A percentile compares a stretch with the other conserved stretches of the same genome.
phyloP scores from a whole-genome alignment of 352 stramenopile species.

The Pythium monospermum region DNA sequence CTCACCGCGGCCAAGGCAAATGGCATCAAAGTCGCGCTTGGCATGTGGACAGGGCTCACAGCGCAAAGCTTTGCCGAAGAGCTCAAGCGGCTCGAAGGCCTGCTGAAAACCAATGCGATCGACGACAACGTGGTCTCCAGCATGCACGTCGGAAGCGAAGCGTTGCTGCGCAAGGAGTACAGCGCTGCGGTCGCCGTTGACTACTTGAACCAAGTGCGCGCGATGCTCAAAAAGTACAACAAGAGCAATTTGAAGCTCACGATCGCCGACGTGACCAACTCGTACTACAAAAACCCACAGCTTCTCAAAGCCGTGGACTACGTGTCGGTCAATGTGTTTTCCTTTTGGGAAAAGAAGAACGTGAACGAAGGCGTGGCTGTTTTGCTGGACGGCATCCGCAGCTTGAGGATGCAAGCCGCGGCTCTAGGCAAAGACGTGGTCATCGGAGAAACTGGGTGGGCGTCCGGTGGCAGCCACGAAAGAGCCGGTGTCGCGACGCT shows the following conservation, averaged over 20 bases:
- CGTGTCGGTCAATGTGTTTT: constrained; percentile 57
- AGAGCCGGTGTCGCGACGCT: constrained; percentile 32
- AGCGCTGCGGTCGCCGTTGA: constrained; percentile 32
- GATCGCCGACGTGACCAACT: constrained; percentile 59
- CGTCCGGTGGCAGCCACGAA: constrained; percentile 28
- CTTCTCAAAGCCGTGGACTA: constrained; percentile 59
- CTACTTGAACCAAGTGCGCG: constrained; percentile 56
- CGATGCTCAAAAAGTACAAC: constrained; percentile 40
- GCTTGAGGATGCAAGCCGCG: constrained; percentile 28
- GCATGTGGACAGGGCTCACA: constrained; percentile 50
- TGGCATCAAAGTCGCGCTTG: constrained; percentile 50
- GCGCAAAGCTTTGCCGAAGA: constrained; percentile 42
- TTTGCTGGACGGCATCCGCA: constrained; percentile 44
- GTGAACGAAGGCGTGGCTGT: constrained; percentile 30
- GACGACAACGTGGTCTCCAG: no score
- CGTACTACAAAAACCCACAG: constrained; percentile 41
- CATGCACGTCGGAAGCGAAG: constrained; percentile 68
- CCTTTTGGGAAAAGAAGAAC: constrained; percentile 55
- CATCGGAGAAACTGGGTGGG: constrained; percentile 67
- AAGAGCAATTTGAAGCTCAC: constrained; percentile 20
- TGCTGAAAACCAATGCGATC: constrained; percentile 38
- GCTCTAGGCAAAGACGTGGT: constrained; percentile 49
- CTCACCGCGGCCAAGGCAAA: constrained; percentile 39
- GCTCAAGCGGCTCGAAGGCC: constrained; percentile 31
- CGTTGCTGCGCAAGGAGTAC: constrained; percentile 58